These are phyloP conservation scores for Stachybotrys chartarum DNA, from an alignment of 2,329 filamentous ascomycete genomes.

Conservation along the genomic window DNA sequence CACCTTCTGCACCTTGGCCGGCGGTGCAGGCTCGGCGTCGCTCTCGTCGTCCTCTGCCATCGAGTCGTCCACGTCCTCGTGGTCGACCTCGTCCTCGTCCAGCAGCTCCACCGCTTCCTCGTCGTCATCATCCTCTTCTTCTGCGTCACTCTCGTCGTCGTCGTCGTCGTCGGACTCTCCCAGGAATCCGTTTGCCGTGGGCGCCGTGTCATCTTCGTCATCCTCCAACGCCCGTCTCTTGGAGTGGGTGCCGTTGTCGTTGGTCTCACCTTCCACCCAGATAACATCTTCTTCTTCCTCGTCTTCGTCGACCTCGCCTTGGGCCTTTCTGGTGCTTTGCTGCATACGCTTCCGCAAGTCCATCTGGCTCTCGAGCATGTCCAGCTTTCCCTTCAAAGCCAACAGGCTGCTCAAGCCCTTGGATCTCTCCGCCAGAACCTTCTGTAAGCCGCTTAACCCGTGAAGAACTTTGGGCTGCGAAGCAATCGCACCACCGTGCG, in stretches of 20 bases:
- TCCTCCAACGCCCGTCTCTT: constrained; percentile 38
- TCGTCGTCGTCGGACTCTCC: constrained; percentile 55
- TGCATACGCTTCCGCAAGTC: constrained; percentile 67
- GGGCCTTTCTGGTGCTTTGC: constrained; percentile 34
- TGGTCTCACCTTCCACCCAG: constrained; percentile 78
- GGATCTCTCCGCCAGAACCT: constrained; percentile 80
- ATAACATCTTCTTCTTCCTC: constrained; percentile 68
- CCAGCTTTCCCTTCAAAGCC: constrained; percentile 87
- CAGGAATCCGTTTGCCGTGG: constrained; percentile 44
- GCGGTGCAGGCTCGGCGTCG: constrained; percentile 40
- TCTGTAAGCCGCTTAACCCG: constrained; percentile 70
- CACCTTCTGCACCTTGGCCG: constrained; percentile 31
- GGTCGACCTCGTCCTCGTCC: constrained; percentile 53
- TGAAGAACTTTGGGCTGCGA: constrained; percentile 77
- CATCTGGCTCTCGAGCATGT: constrained; percentile 89
- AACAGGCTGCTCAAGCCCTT: constrained; percentile 76
- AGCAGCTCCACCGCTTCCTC: constrained; percentile 41
- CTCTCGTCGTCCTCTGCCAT: constrained; percentile 49
- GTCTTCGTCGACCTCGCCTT: constrained; percentile 40
- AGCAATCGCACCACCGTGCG: constrained; percentile 85
- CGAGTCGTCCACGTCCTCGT: constrained; percentile 49
- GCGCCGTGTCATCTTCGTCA: constrained; percentile 52
- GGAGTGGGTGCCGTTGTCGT: constrained; percentile 35
- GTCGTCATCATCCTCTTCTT: constrained; percentile 34
- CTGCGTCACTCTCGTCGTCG: constrained; percentile 34